Percentiles rank a stretch among this genome's conserved stretches.
Conservation (phyloP, 768 basidiomycete genomes). For the Boletales sp. region DNA sequence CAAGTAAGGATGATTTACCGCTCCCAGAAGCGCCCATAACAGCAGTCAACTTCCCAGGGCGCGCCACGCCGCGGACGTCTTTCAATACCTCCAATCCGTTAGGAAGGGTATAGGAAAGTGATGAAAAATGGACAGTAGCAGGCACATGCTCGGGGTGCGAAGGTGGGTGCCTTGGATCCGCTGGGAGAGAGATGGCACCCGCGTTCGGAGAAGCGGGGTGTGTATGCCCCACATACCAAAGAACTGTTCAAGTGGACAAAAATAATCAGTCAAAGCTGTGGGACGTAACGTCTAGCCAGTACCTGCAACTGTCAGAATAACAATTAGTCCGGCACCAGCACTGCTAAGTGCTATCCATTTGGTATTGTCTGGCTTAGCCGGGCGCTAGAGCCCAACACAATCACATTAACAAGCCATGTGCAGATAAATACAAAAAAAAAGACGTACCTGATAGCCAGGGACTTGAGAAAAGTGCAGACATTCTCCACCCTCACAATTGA, state of each 20-base stretch:
- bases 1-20: conserved; percentile 94
- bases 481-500: conserved; percentile 86
- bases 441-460: conserved; percentile 76
- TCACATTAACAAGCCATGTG: background rate
- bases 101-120: conserved; percentile 73
- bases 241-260: conserved; percentile 38
- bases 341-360: conserved; percentile 82
- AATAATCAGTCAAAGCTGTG: background rate
- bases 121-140: conserved; percentile 86
- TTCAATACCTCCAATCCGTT: conserved; percentile 67
- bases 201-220: conserved; percentile 39
- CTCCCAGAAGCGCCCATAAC: conserved; percentile 98
- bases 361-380: conserved; percentile 80
- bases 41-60: conserved; percentile 88
- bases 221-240: conserved; percentile 90
- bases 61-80: conserved; percentile 75
- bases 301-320: conserved; percentile 67
- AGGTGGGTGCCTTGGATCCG: conserved; percentile 63
- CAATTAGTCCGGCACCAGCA: conserved; percentile 70
- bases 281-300: conserved; percentile 7
- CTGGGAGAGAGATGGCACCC: conserved; percentile 82
- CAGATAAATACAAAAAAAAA: background rate
- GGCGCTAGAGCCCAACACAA: conserved; percentile 42
- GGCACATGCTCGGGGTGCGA: conserved; percentile 79
- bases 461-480: conserved; percentile 93